phyloP scores from a whole-genome alignment of 805 yeast species.

The Monosporozyma yasuniensis region DNA sequence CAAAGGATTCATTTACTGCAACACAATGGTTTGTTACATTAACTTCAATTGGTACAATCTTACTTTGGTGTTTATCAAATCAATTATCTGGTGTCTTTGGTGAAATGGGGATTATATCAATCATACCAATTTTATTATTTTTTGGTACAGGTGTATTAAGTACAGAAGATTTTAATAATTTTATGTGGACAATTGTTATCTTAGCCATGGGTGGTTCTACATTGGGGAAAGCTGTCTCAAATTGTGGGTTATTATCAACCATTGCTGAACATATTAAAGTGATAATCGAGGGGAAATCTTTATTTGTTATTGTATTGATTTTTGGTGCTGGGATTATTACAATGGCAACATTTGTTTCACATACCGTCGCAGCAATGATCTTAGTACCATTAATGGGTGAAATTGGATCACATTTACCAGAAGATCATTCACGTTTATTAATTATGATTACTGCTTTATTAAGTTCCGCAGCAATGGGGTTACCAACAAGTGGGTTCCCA shows the following conservation, averaged over 20 bases:
- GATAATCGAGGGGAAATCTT: slow-evolving; percentile 54
- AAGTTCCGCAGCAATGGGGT: slow-evolving; percentile 94
- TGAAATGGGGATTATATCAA: slow-evolving; percentile 93
- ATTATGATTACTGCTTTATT: slow-evolving; percentile 56
- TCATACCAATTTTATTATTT: slow-evolving; percentile 81
- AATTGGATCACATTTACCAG: slow-evolving; percentile 67
- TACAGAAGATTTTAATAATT: slow-evolving; percentile 88
- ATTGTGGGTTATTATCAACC: slow-evolving; percentile 75
- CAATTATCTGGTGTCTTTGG: slow-evolving; percentile 68
- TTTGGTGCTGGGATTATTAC: slow-evolving; percentile 76
- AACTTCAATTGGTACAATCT: slow-evolving; percentile 64
- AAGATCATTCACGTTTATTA: slow-evolving; percentile 78
- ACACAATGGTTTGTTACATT: slow-evolving; percentile 67
- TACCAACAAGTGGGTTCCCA: slow-evolving; percentile 96
- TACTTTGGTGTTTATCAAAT: slow-evolving; percentile 84
- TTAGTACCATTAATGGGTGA: slow-evolving; percentile 84
- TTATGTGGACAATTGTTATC: slow-evolving; percentile 92
- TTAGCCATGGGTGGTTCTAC: slow-evolving; percentile 98
- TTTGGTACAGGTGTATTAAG: slow-evolving; percentile 84
- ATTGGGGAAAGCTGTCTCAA: slow-evolving; percentile 87
- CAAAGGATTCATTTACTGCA: slow-evolving; percentile 59
- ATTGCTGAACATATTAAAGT: slow-evolving; percentile 64
- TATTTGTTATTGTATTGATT: slow-evolving; percentile 63
- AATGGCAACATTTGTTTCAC: slow-evolving; percentile 92
- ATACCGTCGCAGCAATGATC: slow-evolving; percentile 93